phyloP scores from a whole-genome alignment of 1,139 yeast species.

The Barnettozyma hawaiiensis region DNA sequence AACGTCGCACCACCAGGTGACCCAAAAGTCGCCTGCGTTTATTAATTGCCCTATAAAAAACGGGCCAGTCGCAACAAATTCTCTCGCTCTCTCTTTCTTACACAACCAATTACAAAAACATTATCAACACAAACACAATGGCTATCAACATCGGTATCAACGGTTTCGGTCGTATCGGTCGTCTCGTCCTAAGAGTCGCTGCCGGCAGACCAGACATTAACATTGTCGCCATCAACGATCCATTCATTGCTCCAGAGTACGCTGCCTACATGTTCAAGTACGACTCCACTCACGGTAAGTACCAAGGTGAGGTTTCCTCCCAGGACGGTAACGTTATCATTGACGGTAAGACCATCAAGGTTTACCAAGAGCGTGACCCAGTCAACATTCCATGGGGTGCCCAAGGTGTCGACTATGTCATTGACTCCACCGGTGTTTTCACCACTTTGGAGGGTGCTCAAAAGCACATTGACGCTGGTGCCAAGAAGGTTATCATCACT shows the following conservation, averaged over 20 bases:
- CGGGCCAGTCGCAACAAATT: background rate
- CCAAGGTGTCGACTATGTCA: slow-evolving; percentile 70
- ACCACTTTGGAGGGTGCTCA: slow-evolving; percentile 72
- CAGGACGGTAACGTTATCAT: slow-evolving; percentile 54
- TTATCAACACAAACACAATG: slow-evolving; percentile 16
- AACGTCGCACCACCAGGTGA: slow-evolving; percentile 3
- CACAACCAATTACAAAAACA: slow-evolving; percentile 1
- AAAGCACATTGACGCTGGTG: slow-evolving; percentile 80
- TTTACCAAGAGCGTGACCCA: slow-evolving; percentile 77
- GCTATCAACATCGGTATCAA: slow-evolving; percentile 62
- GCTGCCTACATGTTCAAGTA: slow-evolving; percentile 87
- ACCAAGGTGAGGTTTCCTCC: slow-evolving; percentile 59
- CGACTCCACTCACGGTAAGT: slow-evolving; percentile 81
- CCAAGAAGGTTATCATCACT: slow-evolving; percentile 84
- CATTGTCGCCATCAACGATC: slow-evolving; percentile 79
- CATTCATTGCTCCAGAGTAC: slow-evolving; percentile 76
- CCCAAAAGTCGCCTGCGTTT: background rate
- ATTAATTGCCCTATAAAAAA: slow-evolving; percentile 3
- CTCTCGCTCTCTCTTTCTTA: background rate
- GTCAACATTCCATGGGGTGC: slow-evolving; percentile 78
- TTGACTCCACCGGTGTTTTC: slow-evolving; percentile 89
- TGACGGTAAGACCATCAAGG: slow-evolving; percentile 62
- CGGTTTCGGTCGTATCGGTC: slow-evolving; percentile 90
- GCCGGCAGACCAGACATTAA: slow-evolving; percentile 55
- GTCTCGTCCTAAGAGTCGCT: slow-evolving; percentile 77